Evolutionary conservation across 2,329 filamentous ascomycete species (phyloP).

Genomic region (Hymenoscyphus albidus): DNA sequence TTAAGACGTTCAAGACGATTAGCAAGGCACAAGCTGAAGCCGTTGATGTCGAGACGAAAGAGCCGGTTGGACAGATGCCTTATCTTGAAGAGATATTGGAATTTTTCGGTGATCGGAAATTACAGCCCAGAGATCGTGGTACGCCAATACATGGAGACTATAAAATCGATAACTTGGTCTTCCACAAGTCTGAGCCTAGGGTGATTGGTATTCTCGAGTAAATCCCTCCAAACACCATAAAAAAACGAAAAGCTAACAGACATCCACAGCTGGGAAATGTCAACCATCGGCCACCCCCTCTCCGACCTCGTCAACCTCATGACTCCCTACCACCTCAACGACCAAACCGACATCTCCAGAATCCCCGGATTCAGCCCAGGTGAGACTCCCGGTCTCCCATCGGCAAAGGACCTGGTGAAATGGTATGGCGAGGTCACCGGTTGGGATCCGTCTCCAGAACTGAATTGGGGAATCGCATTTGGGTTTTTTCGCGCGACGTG

Average conservation of each 20-base stretch:
- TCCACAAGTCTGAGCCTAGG: constrained; percentile 79
- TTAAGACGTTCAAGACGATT: constrained; percentile 77
- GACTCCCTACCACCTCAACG: constrained; percentile 41
- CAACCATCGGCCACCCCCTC: constrained; percentile 91
- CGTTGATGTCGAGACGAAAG: constrained; percentile 71
- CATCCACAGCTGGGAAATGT: constrained; percentile 80
- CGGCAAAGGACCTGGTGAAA: constrained; percentile 51
- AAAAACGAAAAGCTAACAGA: constrained; percentile 4
- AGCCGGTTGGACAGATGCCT: constrained; percentile 76
- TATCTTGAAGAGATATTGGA: constrained; percentile 74
- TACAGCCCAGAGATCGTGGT: constrained; percentile 72
- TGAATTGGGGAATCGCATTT: constrained; percentile 60
- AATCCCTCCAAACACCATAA: constrained; percentile 31
- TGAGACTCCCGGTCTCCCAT: constrained; percentile 52
- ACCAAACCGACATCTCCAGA: constrained; percentile 34
- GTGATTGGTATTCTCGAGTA: constrained; percentile 91
- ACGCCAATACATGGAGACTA: constrained; percentile 92
- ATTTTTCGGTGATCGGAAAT: constrained; percentile 68
- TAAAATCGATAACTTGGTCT: constrained; percentile 89
- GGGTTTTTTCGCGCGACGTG: constrained; percentile 57
- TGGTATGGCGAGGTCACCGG: constrained; percentile 68
- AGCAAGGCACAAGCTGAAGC: constrained; percentile 72
- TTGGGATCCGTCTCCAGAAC: constrained; percentile 64
- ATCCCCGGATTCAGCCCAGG: constrained; percentile 38
- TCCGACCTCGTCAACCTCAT: constrained; percentile 84